Conservation (phyloP, 2,329 filamentous ascomycete species). For the Metarhizium guizhouense region DNA sequence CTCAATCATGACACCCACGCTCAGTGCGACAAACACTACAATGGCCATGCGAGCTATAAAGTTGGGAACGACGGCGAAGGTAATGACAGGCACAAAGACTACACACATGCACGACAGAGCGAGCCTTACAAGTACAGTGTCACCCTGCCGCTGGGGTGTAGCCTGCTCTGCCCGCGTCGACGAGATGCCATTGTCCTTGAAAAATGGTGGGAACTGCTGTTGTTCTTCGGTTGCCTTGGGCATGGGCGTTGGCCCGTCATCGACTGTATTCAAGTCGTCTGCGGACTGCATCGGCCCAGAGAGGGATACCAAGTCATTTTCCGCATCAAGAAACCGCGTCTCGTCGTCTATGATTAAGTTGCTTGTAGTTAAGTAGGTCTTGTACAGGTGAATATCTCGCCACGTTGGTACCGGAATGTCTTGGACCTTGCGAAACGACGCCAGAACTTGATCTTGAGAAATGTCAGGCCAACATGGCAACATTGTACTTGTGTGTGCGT, state of each 20-base stretch:
- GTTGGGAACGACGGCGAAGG: constrained; percentile 47
- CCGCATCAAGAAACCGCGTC: constrained; percentile 46
- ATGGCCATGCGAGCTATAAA: constrained; percentile 50
- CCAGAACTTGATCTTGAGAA: constrained; percentile 44
- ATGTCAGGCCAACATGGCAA: constrained; percentile 5
- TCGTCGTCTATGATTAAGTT: constrained; percentile 51
- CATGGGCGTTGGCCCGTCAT: constrained; percentile 15
- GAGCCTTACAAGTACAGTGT: constrained; percentile 1
- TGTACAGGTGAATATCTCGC: constrained; percentile 38
- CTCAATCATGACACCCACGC: constrained; percentile 25
- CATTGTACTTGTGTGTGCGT: not conserved
- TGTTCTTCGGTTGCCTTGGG: constrained; percentile 8
- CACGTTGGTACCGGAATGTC: constrained; percentile 37
- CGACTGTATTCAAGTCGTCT: constrained; percentile 7
- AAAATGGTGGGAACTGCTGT: constrained; percentile 3
- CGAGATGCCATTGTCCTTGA: constrained; percentile 4
- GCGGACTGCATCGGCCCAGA: constrained; percentile 5
- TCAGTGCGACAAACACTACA: constrained; percentile 41
- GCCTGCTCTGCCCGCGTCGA: constrained; percentile 1
- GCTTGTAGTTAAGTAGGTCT: constrained; percentile 44
- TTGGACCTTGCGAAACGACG: constrained; percentile 46
- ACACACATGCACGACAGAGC: constrained; percentile 12
- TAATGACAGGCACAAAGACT: constrained; percentile 47
- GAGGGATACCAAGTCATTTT: constrained; percentile 43
- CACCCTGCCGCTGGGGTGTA: not conserved